A percentile compares a stretch with the other conserved stretches of the same genome.
phyloP scores from a whole-genome alignment of 768 basidiomycete genomes.

The Infundibulicybe gibba region DNA sequence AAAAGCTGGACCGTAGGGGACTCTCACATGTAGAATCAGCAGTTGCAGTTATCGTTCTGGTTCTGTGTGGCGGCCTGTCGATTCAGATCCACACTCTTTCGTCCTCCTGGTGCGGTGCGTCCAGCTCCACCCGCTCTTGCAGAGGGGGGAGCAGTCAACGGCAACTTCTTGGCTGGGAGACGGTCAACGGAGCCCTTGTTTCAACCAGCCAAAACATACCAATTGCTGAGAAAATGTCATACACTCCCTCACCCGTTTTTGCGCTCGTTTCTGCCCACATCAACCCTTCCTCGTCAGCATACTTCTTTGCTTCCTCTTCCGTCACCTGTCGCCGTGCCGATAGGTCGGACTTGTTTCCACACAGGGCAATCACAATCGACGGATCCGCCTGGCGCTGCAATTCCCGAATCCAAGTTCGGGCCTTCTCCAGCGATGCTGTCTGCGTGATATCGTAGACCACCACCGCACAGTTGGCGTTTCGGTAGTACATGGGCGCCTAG shows the following conservation, averaged over 20 bases:
- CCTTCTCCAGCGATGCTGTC: slow-evolving; percentile 88
- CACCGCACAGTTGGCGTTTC: slow-evolving; percentile 90
- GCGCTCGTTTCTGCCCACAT: slow-evolving; percentile 94
- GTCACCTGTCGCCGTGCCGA: slow-evolving; percentile 80
- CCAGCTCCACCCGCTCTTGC: slow-evolving; percentile 51
- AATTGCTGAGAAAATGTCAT: slow-evolving; percentile 83
- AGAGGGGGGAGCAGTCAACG: slow-evolving; percentile 70
- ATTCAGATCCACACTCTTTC: slow-evolving; percentile 80
- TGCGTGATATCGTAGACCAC: slow-evolving; percentile 98
- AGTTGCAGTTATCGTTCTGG: slow-evolving; percentile 73
- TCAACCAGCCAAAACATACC: slow-evolving; percentile 40
- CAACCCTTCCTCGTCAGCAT: slow-evolving; percentile 87
- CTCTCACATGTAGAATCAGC: slow-evolving; percentile 33
- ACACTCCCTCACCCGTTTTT: slow-evolving; percentile 83
- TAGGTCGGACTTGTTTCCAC: slow-evolving; percentile 94
- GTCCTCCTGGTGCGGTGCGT: slow-evolving; percentile 46
- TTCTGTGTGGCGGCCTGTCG: slow-evolving; percentile 51
- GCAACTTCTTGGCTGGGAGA: slow-evolving; percentile 78
- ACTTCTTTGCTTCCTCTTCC: slow-evolving; percentile 88
- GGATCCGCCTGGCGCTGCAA: slow-evolving; percentile 97
- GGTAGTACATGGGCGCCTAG: slow-evolving; percentile 95
- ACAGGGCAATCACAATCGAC: slow-evolving; percentile 92
- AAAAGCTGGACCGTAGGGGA: too few species aligned
- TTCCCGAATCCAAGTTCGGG: slow-evolving; percentile 93
- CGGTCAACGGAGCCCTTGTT: slow-evolving; percentile 5